A percentile compares a stretch with the other conserved stretches of the same genome.
Conservation (phyloP, 225 moss, liverwort and hornwort genomes). For the Pleurozium schreberi region DNA sequence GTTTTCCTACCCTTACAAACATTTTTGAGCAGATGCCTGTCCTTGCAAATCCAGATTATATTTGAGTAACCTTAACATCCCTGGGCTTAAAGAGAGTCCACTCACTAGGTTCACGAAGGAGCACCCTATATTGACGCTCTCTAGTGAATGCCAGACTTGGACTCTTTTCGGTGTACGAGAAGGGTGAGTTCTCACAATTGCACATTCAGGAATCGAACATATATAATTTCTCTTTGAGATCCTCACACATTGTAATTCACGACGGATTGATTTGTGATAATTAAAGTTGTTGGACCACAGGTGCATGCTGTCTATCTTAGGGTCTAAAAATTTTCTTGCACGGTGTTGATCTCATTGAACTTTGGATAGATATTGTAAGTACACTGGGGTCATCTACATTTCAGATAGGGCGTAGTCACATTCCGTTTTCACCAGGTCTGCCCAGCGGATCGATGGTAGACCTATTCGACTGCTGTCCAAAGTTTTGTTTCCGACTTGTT, state of each 20-base stretch:
- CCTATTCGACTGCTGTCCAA: neutral
- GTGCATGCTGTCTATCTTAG: neutral
- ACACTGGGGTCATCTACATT: neutral
- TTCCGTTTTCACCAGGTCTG: neutral
- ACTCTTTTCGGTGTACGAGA: neutral
- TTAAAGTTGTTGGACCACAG: neutral
- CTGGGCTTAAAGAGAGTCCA: neutral
- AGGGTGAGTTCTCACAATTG: neutral
- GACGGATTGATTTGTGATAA: neutral
- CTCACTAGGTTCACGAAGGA: neutral
- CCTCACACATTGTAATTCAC: neutral
- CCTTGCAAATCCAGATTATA: neutral
- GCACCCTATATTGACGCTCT: too few species aligned
- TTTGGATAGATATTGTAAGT: neutral
- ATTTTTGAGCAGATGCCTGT: too few species aligned
- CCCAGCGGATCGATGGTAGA: neutral
- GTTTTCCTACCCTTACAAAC: neutral
- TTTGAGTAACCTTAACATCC: neutral
- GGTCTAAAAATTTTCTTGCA: neutral
- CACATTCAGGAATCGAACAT: neutral
- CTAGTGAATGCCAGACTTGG: neutral
- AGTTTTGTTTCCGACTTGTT: neutral
- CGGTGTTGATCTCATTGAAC: neutral
- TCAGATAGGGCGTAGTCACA: neutral
- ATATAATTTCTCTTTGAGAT: neutral